Evolutionary conservation across 805 yeast genomes (phyloP), one percentile per base, ranked within the genome.

Genomic region (Ogataea trehaloabstinens): DNA sequence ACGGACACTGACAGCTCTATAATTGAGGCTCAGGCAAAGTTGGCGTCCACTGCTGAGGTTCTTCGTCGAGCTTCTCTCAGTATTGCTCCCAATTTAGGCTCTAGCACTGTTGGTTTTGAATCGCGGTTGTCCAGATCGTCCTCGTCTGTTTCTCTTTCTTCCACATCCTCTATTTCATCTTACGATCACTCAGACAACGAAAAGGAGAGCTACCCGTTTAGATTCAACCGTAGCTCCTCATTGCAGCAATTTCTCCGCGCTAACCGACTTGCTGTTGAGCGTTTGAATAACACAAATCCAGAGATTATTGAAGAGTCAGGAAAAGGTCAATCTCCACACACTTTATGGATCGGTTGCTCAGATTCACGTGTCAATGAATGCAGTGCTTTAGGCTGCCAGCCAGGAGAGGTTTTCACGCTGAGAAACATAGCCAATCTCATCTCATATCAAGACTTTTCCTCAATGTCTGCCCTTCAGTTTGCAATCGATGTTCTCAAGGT

Each of bases 261-360:
- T 46, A 78, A 78, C 55, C 66, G 63, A 46, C 53, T 56, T 18
- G 71, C 61, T 42, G 73, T 71, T 19, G 77, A 75, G 33, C 63
- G 62, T 15, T 66, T 78, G 43, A 69, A 69, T 38, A 60, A 63
- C 17, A 63, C 68, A 34, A 74, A 78, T 52, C 83, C 88, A 0
- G 70, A 71, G 32, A 63, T 85, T 7, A 73, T 85, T 56, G 77
- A 76, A 28, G 51, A 65, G 44, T 86, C 87, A 52, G 90, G 81
- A 2, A 68, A 76, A 53, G 96, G 96, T 36, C 97, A 89, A 64
- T 59, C 77, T n/a, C 98, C 98, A 15, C 93, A 87, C 63, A 87
- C 96, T 4, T 66, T 91, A 34, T 89, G 96, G 90, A 83, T 90
- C 44, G 95, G 96, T 3, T 90, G 98, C 59, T 82, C 95, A 3